phyloP scores from a whole-genome alignment of 306 rosid species.

The Sicyos baderoa region DNA sequence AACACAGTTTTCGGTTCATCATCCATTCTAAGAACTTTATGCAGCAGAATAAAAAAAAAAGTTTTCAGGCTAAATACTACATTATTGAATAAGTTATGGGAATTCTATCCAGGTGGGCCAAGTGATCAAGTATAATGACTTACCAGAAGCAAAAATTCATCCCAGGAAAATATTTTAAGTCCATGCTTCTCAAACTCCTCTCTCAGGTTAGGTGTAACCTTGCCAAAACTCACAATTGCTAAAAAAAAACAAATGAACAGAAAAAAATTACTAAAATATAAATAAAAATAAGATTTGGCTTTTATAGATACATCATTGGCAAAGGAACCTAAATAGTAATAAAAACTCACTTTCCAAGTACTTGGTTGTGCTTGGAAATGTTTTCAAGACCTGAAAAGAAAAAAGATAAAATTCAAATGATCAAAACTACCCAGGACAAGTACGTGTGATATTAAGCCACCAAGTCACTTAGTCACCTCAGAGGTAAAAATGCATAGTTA shows the following conservation, averaged over 20 bases:
- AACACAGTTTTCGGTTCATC: background rate
- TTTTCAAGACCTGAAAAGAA: conserved; percentile 67
- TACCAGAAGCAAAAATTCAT: conserved; percentile 65
- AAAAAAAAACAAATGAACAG: conserved; percentile 3
- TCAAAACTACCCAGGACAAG: background rate
- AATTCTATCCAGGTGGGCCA: background rate
- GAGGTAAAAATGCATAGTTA: background rate
- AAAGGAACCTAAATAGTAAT: conserved; percentile 22
- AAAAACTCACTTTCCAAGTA: conserved; percentile 57
- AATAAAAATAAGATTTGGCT: background rate
- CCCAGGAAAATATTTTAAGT: conserved; percentile 64
- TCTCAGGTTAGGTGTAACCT: conserved; percentile 65
- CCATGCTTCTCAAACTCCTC: conserved; percentile 55
- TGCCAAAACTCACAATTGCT: conserved; percentile 94
- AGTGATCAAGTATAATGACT: conserved; percentile 25
- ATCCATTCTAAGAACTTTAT: background rate
- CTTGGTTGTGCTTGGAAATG: conserved; percentile 56
- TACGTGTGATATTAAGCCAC: background rate
- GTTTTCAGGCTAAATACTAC: background rate
- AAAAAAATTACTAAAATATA: background rate
- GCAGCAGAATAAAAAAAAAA: background rate
- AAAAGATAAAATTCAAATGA: conserved; percentile 6
- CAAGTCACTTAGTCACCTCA: background rate
- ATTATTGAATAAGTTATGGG: background rate
- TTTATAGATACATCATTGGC: background rate